A percentile compares a stretch with the other conserved stretches of the same genome.
Conservation (phyloP, 495 filamentous ascomycete genomes). For the Hyaloscypha hepaticicola region DNA sequence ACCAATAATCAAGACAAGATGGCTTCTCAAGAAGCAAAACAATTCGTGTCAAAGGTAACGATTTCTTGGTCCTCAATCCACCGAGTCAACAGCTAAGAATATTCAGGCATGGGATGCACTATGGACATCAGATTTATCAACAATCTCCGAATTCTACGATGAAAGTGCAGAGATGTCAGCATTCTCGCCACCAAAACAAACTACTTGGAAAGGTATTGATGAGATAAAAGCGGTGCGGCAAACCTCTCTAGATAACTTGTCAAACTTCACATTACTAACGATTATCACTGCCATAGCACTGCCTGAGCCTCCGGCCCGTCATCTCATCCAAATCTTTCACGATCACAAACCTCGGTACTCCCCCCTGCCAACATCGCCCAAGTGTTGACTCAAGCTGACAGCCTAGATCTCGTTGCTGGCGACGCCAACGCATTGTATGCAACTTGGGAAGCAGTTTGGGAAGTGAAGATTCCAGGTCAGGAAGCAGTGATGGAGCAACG, state of each 20-base stretch:
- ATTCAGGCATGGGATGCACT: constrained; percentile 17
- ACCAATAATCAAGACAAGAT: background rate
- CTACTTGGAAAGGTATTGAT: constrained; percentile 13
- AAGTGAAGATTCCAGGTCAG: constrained; percentile 17
- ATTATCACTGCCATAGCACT: constrained; percentile 7
- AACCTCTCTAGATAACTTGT: background rate
- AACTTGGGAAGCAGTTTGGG: constrained; percentile 9
- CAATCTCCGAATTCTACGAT: constrained; percentile 8
- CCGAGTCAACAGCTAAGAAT: background rate
- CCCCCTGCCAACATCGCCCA: background rate
- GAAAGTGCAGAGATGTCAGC: constrained; percentile 14
- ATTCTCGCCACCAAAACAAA: constrained; percentile 17
- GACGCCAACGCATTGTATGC: constrained; percentile 14
- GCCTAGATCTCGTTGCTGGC: constrained; percentile 14
- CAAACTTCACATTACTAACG: background rate
- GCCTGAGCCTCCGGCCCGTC: constrained; percentile 9
- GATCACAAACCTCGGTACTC: constrained; percentile 13
- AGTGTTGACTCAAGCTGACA: background rate
- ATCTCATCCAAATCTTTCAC: constrained; percentile 10
- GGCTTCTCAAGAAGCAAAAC: constrained; percentile 11
- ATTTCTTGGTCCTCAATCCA: background rate
- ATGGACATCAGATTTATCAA: constrained; percentile 11
- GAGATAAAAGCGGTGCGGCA: constrained; percentile 14
- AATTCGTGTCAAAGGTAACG: constrained; percentile 5
- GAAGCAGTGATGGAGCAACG: background rate